These are phyloP conservation scores for Aspergillus sp. DNA, from an alignment of 2,329 filamentous ascomycete genomes.

Conservation along the genomic window DNA sequence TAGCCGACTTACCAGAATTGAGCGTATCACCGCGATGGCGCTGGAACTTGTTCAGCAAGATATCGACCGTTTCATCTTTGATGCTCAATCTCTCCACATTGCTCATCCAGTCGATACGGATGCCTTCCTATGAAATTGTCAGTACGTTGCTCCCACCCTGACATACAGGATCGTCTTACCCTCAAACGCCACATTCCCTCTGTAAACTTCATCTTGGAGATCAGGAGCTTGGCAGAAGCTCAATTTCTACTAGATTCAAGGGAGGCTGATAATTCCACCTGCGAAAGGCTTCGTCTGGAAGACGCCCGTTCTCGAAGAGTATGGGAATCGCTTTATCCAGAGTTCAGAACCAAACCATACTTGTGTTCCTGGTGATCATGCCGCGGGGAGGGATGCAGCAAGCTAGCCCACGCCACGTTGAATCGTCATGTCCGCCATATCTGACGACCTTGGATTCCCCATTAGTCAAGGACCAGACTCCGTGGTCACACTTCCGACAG, in stretches of 20 bases:
- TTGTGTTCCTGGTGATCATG: too few relatives aligned
- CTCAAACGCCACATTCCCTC: conserved; percentile 40
- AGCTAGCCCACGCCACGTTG: neutral
- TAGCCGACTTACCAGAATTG: conserved; percentile 29
- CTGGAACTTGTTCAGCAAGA: conserved; percentile 38
- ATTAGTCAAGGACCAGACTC: conserved; percentile 7
- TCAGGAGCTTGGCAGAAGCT: neutral
- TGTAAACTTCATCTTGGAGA: conserved; percentile 39
- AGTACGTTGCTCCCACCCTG: neutral
- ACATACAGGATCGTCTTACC: conserved; percentile 15
- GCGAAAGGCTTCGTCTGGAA: neutral
- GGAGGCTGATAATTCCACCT: neutral
- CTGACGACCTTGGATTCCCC: neutral
- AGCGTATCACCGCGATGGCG: conserved; percentile 39
- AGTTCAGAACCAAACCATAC: neutral
- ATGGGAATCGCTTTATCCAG: neutral
- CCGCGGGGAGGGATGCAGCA: too few relatives aligned
- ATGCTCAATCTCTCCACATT: conserved; percentile 36
- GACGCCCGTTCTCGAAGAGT: neutral
- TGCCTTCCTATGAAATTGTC: conserved; percentile 27
- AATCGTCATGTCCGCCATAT: neutral
- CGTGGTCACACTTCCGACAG: conserved; percentile 4
- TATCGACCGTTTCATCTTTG: conserved; percentile 29
- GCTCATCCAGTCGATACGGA: conserved; percentile 41
- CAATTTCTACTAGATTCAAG: neutral